Evolutionary conservation across 441 rosid species (phyloP).

Genomic region (Daphne laureola): DNA sequence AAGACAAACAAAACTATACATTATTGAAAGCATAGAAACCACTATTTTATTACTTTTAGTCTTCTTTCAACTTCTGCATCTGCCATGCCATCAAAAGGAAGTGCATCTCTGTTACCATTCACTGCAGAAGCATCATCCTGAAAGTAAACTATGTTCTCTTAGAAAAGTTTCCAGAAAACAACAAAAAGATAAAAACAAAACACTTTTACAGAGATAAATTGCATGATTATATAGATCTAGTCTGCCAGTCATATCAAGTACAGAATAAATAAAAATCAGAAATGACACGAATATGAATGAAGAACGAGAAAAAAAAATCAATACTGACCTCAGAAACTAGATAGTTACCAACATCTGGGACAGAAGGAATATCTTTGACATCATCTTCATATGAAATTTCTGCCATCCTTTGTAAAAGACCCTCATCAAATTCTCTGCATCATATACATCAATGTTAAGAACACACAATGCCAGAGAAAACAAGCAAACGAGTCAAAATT

Average conservation of each 20-base stretch:
- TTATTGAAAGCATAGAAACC: not conserved
- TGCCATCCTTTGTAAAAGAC: slow-evolving; percentile 63
- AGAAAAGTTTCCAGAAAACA: slow-evolving; percentile 7
- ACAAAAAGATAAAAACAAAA: slow-evolving; percentile 1
- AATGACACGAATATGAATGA: slow-evolving; percentile 1
- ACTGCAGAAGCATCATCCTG: slow-evolving; percentile 70
- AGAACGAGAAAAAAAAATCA: not conserved
- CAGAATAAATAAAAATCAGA: not conserved
- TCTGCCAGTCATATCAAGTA: not conserved
- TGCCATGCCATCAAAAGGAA: slow-evolving; percentile 73
- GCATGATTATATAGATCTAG: not conserved
- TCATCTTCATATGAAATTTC: slow-evolving; percentile 83
- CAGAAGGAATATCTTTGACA: slow-evolving; percentile 52
- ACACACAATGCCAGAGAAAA: slow-evolving; percentile 10
- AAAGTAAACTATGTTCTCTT: not conserved
- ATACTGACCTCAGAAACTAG: slow-evolving; percentile 83
- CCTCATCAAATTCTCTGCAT: slow-evolving; percentile 90
- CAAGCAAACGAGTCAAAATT: slow-evolving; percentile 10
- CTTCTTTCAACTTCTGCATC: slow-evolving; percentile 85
- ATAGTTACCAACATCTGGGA: slow-evolving; percentile 96
- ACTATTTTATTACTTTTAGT: slow-evolving; percentile 46
- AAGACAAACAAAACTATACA: slow-evolving; percentile 8
- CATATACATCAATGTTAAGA: slow-evolving; percentile 23
- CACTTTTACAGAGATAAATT: not conserved
- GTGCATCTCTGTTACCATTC: slow-evolving; percentile 70